Percentiles rank a stretch among this genome's conserved stretches.
Evolutionary conservation across 2,329 filamentous ascomycete species (phyloP).

Genomic region (Aspergillus sojae): DNA sequence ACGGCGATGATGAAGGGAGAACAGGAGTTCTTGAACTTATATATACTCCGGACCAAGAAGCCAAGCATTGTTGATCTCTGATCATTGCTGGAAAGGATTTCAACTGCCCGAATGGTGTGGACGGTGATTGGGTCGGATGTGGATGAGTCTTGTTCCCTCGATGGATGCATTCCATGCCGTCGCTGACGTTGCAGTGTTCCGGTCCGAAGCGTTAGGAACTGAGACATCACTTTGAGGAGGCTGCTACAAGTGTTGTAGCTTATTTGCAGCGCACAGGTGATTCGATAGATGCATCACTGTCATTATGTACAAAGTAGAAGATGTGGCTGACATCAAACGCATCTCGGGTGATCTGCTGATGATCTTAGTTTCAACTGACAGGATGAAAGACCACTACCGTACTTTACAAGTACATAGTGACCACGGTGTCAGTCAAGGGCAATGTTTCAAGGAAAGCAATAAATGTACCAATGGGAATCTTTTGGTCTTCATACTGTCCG

Average conservation of each 20-base stretch:
- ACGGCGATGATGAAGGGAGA: neutral
- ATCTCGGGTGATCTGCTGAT: constrained; percentile 5
- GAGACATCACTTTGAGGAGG: neutral
- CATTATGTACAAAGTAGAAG: neutral
- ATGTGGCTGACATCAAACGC: neutral
- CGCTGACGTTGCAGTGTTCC: neutral
- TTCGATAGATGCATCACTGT: neutral
- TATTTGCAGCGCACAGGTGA: neutral
- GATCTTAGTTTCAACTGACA: neutral
- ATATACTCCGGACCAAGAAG: neutral
- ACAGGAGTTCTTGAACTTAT: neutral
- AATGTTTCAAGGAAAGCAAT: neutral
- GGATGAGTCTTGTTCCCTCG: neutral
- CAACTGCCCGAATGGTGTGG: neutral
- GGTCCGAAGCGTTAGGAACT: neutral
- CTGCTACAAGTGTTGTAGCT: neutral
- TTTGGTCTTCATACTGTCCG: neutral
- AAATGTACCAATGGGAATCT: neutral
- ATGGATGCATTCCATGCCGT: neutral
- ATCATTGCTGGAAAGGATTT: constrained; percentile 1
- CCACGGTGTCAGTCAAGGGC: neutral
- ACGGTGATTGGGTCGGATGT: constrained; percentile 1
- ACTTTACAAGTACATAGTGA: neutral
- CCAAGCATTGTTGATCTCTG: neutral
- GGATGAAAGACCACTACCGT: neutral